A percentile compares a stretch with the other conserved stretches of the same genome.
These are phyloP conservation scores for Fraxinus sp. DNA, from an alignment of 305 asterid genomes.

Conservation along the genomic window DNA sequence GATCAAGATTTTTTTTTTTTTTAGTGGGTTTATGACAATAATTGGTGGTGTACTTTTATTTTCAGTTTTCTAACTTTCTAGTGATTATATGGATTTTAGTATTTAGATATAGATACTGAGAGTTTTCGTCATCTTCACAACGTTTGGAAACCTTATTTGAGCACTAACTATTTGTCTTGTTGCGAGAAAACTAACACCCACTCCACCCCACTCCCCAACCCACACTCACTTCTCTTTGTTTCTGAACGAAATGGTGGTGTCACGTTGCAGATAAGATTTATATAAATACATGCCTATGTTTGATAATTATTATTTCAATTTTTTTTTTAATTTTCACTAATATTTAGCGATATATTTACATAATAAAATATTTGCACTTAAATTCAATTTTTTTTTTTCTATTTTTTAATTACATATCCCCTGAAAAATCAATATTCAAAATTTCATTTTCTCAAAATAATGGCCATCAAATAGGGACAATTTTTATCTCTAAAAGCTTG, in stretches of 20 bases:
- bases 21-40: slow-evolving; percentile 22
- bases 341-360: too few relatives aligned
- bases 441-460: too few relatives aligned
- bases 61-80: background rate
- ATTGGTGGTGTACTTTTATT: slow-evolving; percentile 18
- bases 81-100: background rate
- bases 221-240: background rate
- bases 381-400: too few relatives aligned
- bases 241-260: background rate
- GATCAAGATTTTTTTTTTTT: background rate
- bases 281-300: background rate
- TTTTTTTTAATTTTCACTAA: too few relatives aligned
- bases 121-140: background rate
- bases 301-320: too few relatives aligned
- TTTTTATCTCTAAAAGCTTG: too few relatives aligned
- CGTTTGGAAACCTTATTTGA: background rate
- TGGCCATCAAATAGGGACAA: too few relatives aligned
- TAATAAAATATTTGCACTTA: too few relatives aligned
- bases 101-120: background rate
- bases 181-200: background rate
- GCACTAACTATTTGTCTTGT: background rate
- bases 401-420: too few relatives aligned
- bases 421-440: too few relatives aligned
- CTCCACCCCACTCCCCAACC: background rate
- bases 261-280: too few relatives aligned